Percentiles rank a stretch among this genome's conserved stretches.
phyloP scores from a whole-genome alignment of 306 rosid species.

The Aeschynomene evenia region DNA sequence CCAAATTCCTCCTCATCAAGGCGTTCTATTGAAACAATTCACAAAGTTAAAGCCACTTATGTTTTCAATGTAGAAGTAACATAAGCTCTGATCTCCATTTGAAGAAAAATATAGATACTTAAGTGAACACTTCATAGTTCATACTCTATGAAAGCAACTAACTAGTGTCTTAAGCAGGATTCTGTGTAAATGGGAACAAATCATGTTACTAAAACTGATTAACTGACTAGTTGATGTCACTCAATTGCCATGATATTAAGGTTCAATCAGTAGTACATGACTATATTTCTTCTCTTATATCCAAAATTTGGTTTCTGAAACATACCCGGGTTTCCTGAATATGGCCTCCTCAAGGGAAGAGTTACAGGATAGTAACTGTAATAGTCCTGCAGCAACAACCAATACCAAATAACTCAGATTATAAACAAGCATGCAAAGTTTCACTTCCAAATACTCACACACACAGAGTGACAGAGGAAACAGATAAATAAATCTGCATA shows the following conservation, averaged over 20 bases:
- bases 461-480: not conserved
- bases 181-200: not conserved
- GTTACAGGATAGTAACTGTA: constrained; percentile 59
- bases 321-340: constrained; percentile 86
- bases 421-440: constrained; percentile 22
- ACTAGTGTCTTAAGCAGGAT: constrained; percentile 3
- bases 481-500: constrained; percentile 6
- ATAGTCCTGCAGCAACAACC: constrained; percentile 62
- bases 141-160: constrained; percentile 3
- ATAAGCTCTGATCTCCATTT: not conserved
- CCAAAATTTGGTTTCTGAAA: constrained; percentile 12
- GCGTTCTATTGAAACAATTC: constrained; percentile 42
- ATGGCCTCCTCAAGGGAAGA: constrained; percentile 77
- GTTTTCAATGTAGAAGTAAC: constrained; percentile 19
- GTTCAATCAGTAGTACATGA: not conserved
- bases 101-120: not conserved
- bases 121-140: not conserved
- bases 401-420: constrained; percentile 22
- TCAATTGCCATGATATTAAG: not conserved
- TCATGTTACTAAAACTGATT: not conserved
- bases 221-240: not conserved
- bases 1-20: constrained; percentile 77
- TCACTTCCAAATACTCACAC: constrained; percentile 9
- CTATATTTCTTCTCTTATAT: not conserved
- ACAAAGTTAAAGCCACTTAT: constrained; percentile 2